Evolutionary conservation across 805 yeast species (phyloP), one percentile per base, ranked within the genome.

Genomic region (Myxozyma monticola): DNA sequence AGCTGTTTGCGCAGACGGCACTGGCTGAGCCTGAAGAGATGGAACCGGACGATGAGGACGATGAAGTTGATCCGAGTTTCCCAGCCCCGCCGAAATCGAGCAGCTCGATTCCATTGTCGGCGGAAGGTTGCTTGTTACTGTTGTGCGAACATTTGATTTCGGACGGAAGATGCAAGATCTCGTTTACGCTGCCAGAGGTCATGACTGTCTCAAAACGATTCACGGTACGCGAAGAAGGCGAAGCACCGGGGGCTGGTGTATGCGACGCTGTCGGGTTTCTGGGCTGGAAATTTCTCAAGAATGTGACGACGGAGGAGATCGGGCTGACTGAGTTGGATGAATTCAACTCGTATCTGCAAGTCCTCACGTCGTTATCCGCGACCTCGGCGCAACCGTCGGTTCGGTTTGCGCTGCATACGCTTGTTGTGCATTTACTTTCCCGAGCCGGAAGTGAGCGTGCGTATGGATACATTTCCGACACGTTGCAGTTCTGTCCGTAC

Each of bases 401-500:
- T 41, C 65, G 77, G 58, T 62, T 66, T 57, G 70, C 79, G 26
- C 71, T 76, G 9, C 78, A 81, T 60, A 82, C 90, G 0, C 69
- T 87, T 37, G 67, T 88, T 30, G 80, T 85, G 1, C 81, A 81
- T 58, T 62, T 87, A 1, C 68, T 91, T 58, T 76, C 84, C 7
- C 63, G 76, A 18, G 66, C 81, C 28, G 78, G 82, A 0, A 87
- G 85, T 51, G 70, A 71, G 1, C 67, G 74, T 10, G 68, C 85
- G 0, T 87, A 80, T 66, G 70, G 71, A 2, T 86, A 85, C 62
- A 69, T 88, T 14, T 62, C 73, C 21, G 88, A 87, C 62, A 75
- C 88, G 0, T 71, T 91, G 43, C 69, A 72, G 25, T 72, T 77
- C 44, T 85, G 91, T 62, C 90, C 93, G 1, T 79, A 75, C 62